Evolutionary conservation across 805 yeast species (phyloP), one percentile per base, ranked within the genome.

Genomic region (Jamesozyma hellenica): DNA sequence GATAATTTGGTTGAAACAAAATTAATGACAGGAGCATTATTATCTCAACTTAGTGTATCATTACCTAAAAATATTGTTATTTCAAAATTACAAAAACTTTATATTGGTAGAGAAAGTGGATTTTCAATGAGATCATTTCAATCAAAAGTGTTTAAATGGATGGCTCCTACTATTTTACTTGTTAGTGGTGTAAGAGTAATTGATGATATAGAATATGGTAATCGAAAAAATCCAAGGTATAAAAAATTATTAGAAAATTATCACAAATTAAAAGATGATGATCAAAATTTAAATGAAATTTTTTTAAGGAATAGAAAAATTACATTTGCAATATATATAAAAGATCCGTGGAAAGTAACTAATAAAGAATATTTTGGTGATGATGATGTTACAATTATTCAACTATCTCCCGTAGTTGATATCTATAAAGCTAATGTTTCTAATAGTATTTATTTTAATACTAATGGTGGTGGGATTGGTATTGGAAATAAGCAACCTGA

Each of bases 51-150:
- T 13, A 58, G 66, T 2, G 55, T 68, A 0, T 50, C 63, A 16
- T 48, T 71, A 36, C 65, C 40, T 9, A 51, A 58, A 1, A 70
- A 61, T 28, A 43, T 31, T 15, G 35, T 23, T 10, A 40, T 38
- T 37, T 50, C 32, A 34, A 46, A 42, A 35, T 47, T 39, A 46
- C 47, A 61, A 69, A 76, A 75, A 48, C 68, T 88, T 10, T 88
- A 79, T 50, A 66, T 71, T 8, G 96, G 94, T 0, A 64, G 85
- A 9, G 80, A 58, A 26, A 47, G 50, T 36, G 97, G 97, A 2
- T 90, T 83, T 56, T 84, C 95, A 0, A 84, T 88, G 72, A 65
- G 94, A 25, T 81, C 95, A 0, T 71, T 90, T 42, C 95, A 88
- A 60, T 72, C 80, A 41, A 84, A 79, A 46, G 82, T 81, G 0